Conservation (phyloP, 345 rosid species). For the Eucalyptus viminalis region DNA sequence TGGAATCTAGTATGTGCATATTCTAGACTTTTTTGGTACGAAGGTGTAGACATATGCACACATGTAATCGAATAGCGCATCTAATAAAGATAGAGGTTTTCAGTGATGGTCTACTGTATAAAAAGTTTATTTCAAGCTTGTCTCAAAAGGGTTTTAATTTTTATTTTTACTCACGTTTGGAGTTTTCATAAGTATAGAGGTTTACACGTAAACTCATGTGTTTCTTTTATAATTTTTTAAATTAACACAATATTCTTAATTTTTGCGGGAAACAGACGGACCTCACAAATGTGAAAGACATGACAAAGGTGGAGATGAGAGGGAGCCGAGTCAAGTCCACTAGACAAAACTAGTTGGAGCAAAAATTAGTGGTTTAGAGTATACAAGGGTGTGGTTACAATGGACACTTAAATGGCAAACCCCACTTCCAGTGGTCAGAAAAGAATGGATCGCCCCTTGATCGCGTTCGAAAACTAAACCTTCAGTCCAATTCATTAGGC, state of each 20-base stretch:
- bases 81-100: neutral
- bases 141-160: neutral
- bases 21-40: neutral
- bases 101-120: neutral
- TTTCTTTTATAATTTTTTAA: neutral
- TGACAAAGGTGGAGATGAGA: neutral
- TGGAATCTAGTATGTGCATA: neutral
- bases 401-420: neutral
- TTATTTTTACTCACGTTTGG: neutral
- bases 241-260: neutral
- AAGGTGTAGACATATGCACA: neutral
- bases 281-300: neutral
- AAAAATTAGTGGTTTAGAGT: neutral
- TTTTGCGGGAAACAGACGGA: neutral
- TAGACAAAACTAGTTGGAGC: neutral
- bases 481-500: neutral
- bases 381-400: neutral
- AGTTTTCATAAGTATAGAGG: neutral
- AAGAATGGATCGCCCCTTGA: neutral
- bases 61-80: neutral
- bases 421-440: neutral
- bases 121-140: neutral
- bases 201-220: neutral
- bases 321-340: neutral
- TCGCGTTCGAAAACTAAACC: neutral